These are phyloP conservation scores for Stachybotrys echinatus DNA, from an alignment of 2,329 filamentous ascomycete species.

Conservation along the genomic window DNA sequence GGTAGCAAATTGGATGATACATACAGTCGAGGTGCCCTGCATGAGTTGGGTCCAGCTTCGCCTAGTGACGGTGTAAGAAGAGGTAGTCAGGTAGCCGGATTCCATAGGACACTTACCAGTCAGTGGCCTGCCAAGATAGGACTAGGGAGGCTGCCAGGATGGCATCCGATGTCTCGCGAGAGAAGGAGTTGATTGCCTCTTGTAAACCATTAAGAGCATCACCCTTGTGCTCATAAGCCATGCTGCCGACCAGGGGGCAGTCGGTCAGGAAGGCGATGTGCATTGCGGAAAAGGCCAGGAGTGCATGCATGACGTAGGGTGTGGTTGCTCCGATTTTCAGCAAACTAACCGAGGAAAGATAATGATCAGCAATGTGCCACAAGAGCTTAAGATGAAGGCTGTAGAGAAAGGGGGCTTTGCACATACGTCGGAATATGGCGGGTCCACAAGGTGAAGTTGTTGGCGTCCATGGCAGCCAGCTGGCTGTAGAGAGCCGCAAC, in stretches of 20 bases:
- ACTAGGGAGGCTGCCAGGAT: slow-evolving; percentile 87
- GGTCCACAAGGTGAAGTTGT: slow-evolving; percentile 87
- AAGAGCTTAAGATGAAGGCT: background rate
- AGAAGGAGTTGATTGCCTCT: slow-evolving; percentile 81
- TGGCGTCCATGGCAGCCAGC: slow-evolving; percentile 69
- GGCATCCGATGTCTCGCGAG: slow-evolving; percentile 80
- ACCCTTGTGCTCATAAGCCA: slow-evolving; percentile 85
- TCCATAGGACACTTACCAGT: slow-evolving; percentile 63
- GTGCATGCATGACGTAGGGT: slow-evolving; percentile 87
- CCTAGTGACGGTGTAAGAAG: slow-evolving; percentile 47
- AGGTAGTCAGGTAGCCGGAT: background rate
- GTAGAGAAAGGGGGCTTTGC: background rate
- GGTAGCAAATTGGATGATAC: slow-evolving; percentile 23
- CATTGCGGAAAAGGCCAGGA: slow-evolving; percentile 90
- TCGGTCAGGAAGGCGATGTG: slow-evolving; percentile 87
- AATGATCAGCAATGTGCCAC: slow-evolving; percentile 9
- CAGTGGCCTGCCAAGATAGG: slow-evolving; percentile 91
- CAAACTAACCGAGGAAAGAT: slow-evolving; percentile 14
- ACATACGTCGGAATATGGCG: slow-evolving; percentile 87
- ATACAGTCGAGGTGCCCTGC: slow-evolving; percentile 82
- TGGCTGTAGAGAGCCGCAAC: slow-evolving; percentile 82
- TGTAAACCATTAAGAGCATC: slow-evolving; percentile 83
- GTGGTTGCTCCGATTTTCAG: slow-evolving; percentile 77
- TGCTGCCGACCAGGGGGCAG: slow-evolving; percentile 77
- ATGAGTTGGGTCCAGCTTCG: slow-evolving; percentile 89